These are phyloP conservation scores for Metarhizium robertsii DNA, from an alignment of 2,329 filamentous ascomycete species.

Conservation along the genomic window DNA sequence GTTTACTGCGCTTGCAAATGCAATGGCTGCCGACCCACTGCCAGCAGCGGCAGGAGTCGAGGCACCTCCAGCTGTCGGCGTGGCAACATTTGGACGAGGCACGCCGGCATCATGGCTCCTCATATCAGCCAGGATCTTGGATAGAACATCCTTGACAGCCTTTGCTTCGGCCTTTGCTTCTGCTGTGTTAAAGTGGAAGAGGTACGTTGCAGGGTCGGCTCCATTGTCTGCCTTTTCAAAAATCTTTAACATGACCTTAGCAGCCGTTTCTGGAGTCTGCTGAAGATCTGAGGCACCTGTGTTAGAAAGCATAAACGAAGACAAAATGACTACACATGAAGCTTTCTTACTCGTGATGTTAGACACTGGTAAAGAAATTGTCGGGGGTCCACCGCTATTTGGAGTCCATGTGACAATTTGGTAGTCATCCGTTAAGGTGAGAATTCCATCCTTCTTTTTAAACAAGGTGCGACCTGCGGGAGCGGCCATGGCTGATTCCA, in stretches of 20 bases:
- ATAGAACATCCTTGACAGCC: conserved; percentile 72
- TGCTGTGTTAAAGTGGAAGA: conserved; percentile 81
- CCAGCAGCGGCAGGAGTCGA: conserved; percentile 22
- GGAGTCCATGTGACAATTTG: conserved; percentile 76
- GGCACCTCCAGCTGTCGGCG: conserved; percentile 13
- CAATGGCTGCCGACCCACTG: conserved; percentile 59
- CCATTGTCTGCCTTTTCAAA: conserved; percentile 59
- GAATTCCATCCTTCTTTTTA: conserved; percentile 90
- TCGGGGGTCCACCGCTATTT: conserved; percentile 50
- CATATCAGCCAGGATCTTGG: conserved; percentile 61
- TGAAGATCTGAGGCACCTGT: conserved; percentile 60
- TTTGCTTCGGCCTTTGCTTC: conserved; percentile 78
- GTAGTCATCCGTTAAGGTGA: conserved; percentile 66
- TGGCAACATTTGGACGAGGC: conserved; percentile 34
- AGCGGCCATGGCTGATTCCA: conserved; percentile 37
- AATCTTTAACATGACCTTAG: conserved; percentile 92
- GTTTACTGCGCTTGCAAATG: conserved; percentile 62
- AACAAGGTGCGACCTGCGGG: conserved; percentile 64
- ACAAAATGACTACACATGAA: conserved; percentile 3
- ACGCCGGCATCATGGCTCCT: conserved; percentile 48
- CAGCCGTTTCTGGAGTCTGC: conserved; percentile 78
- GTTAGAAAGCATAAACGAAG: neutral
- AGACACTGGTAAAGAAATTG: conserved; percentile 59
- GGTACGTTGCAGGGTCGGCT: conserved; percentile 58
- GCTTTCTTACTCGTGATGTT: conserved; percentile 65